A percentile compares a stretch with the other conserved stretches of the same genome.
These are phyloP conservation scores for Hypsizygus marmoreus DNA, from an alignment of 768 basidiomycete species.

Conservation along the genomic window DNA sequence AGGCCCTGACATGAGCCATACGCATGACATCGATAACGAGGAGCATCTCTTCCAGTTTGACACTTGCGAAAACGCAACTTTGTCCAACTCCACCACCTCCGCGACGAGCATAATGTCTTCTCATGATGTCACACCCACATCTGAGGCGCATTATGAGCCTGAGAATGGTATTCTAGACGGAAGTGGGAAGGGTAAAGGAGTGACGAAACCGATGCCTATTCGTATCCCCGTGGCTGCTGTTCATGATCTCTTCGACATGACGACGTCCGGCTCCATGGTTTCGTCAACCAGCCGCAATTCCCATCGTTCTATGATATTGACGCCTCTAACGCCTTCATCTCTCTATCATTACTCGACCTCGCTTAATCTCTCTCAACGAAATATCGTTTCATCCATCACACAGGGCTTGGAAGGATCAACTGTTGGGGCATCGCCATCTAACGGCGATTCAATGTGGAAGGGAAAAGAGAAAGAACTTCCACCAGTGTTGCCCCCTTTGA, in stretches of 20 bases:
- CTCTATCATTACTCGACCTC: constrained; percentile 12
- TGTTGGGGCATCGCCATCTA: constrained; percentile 15
- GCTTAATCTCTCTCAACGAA: constrained; percentile 10
- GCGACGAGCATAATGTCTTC: constrained; percentile 22
- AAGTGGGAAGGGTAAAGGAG: constrained; percentile 55
- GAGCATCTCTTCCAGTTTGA: constrained; percentile 54
- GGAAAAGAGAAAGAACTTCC: constrained; percentile 66
- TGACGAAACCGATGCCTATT: constrained; percentile 56
- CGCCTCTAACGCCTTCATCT: constrained; percentile 25
- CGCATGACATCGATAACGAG: constrained; percentile 56
- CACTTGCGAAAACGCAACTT: constrained; percentile 36
- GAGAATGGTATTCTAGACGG: constrained; percentile 11
- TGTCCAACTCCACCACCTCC: constrained; percentile 8
- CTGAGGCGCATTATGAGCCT: constrained; percentile 26
- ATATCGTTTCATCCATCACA: constrained; percentile 17
- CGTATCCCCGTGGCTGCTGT: constrained; percentile 29
- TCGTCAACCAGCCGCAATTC: constrained; percentile 26
- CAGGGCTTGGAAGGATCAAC: neutral
- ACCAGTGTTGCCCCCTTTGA: constrained; percentile 66
- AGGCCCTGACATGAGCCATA: constrained; percentile 31
- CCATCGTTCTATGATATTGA: constrained; percentile 25
- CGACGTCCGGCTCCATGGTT: constrained; percentile 18
- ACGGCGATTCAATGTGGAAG: constrained; percentile 32
- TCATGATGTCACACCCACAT: constrained; percentile 29
- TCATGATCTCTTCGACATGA: constrained; percentile 44